Conservation (phyloP, 2,329 filamentous ascomycete species). For the Metarhizium rileyi region DNA sequence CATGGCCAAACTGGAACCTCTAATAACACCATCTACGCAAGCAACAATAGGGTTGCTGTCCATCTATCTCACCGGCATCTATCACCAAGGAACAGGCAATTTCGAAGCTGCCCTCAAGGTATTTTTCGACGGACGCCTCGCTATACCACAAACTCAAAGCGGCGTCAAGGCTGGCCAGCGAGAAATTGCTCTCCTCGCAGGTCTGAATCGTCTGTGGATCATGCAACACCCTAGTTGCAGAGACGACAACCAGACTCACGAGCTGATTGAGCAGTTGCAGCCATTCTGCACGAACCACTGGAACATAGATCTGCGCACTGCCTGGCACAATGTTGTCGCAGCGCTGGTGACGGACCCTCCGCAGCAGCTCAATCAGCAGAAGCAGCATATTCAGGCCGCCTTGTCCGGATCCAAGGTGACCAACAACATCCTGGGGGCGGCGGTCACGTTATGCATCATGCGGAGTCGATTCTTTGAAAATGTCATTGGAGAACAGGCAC, state of each 20-base stretch:
- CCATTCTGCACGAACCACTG: conserved; percentile 58
- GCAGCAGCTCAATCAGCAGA: conserved; percentile 64
- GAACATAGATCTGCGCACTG: conserved; percentile 67
- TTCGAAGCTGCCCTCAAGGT: conserved; percentile 56
- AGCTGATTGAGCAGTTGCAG: conserved; percentile 56
- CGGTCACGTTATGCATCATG: conserved; percentile 79
- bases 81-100: conserved; percentile 68
- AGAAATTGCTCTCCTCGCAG: conserved; percentile 56
- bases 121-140: conserved; percentile 54
- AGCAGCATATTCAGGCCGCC: conserved; percentile 66
- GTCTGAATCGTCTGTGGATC: conserved; percentile 63
- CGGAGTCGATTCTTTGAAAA: conserved; percentile 72
- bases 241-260: conserved; percentile 47
- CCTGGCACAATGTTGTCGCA: conserved; percentile 67
- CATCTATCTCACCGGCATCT: conserved; percentile 65
- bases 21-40: conserved; percentile 30
- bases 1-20: conserved; percentile 41
- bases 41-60: conserved; percentile 39
- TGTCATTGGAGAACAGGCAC: conserved; percentile 69
- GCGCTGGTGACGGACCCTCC: conserved; percentile 52
- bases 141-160: conserved; percentile 26
- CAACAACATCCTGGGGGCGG: conserved; percentile 69
- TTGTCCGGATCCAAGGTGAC: conserved; percentile 59
- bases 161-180: conserved; percentile 42
- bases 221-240: conserved; percentile 52